Evolutionary conservation across 2,329 filamentous ascomycete species (phyloP).

Genomic region (Lecanosticta acicola): DNA sequence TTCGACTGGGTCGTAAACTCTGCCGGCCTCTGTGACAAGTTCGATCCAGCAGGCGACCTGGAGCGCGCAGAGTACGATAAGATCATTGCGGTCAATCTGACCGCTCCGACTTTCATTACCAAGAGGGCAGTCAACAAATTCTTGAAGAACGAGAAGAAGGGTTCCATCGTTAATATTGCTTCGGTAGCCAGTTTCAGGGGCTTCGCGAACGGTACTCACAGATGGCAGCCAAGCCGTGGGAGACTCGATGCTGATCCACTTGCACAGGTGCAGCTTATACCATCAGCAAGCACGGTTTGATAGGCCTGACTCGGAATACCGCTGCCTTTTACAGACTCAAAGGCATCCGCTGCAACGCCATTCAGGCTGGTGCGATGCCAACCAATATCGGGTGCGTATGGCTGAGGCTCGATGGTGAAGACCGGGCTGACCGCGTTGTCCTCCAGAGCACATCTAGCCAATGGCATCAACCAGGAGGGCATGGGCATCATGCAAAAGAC

Average conservation of each 20-base stretch:
- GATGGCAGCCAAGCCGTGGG: constrained; percentile 21
- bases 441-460: constrained; percentile 29
- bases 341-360: constrained; percentile 42
- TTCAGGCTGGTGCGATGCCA: constrained; percentile 46
- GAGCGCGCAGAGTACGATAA: constrained; percentile 47
- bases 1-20: constrained; percentile 49
- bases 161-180: constrained; percentile 50
- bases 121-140: constrained; percentile 49
- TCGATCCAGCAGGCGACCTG: constrained; percentile 48
- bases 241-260: not conserved
- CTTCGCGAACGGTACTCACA: constrained; percentile 34
- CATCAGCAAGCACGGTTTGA: constrained; percentile 49
- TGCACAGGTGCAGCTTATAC: constrained; percentile 39
- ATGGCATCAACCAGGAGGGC: constrained; percentile 29
- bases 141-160: constrained; percentile 40
- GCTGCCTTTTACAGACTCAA: constrained; percentile 50
- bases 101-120: constrained; percentile 49
- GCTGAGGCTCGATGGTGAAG: too few relatives aligned
- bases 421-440: not conserved
- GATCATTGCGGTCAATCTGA: constrained; percentile 53
- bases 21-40: constrained; percentile 53
- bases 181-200: constrained; percentile 45
- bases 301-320: constrained; percentile 54
- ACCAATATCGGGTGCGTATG: constrained; percentile 48
- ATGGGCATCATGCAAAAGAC: constrained; percentile 21